A percentile compares a stretch with the other conserved stretches of the same genome.
Evolutionary conservation across 1,139 yeast genomes (phyloP).

Genomic region (Kluyveromyces sp.): DNA sequence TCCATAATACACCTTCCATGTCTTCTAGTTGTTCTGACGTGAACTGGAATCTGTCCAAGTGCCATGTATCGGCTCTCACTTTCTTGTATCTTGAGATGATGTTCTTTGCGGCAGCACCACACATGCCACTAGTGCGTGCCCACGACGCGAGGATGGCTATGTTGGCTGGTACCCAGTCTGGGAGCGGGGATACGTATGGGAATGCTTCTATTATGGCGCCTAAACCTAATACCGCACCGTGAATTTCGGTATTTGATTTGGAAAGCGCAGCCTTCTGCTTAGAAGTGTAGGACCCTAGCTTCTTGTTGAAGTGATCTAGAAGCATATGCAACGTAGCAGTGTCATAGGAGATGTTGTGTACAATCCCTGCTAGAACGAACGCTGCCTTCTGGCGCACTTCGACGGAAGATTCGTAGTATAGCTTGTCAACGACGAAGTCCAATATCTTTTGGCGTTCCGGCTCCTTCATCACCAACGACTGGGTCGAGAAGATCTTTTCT

Average conservation of each 20-base stretch:
- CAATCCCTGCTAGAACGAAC: slow-evolving; percentile 67
- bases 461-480: slow-evolving; percentile 48
- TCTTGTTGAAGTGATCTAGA: slow-evolving; percentile 34
- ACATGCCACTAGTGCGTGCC: slow-evolving; percentile 58
- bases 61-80: slow-evolving; percentile 96
- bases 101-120: slow-evolving; percentile 81
- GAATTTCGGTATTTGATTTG: slow-evolving; percentile 47
- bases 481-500: slow-evolving; percentile 69
- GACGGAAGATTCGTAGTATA: slow-evolving; percentile 53
- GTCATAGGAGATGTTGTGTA: slow-evolving; percentile 63
- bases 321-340: slow-evolving; percentile 32
- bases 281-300: slow-evolving; percentile 28
- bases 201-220: slow-evolving; percentile 88
- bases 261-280: slow-evolving; percentile 28
- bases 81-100: slow-evolving; percentile 80
- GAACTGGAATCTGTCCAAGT: slow-evolving; percentile 72
- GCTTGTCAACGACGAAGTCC: slow-evolving; percentile 42
- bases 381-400: slow-evolving; percentile 78
- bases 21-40: slow-evolving; percentile 78
- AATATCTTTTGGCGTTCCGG: slow-evolving; percentile 47
- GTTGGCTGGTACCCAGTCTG: slow-evolving; percentile 77
- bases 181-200: slow-evolving; percentile 89
- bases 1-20: slow-evolving; percentile 89
- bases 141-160: slow-evolving; percentile 63
- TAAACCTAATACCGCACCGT: slow-evolving; percentile 83